Evolutionary conservation across 768 basidiomycete species (phyloP), one percentile per base, ranked within the genome.

Genomic region (Macrolepiota dolichaula): DNA sequence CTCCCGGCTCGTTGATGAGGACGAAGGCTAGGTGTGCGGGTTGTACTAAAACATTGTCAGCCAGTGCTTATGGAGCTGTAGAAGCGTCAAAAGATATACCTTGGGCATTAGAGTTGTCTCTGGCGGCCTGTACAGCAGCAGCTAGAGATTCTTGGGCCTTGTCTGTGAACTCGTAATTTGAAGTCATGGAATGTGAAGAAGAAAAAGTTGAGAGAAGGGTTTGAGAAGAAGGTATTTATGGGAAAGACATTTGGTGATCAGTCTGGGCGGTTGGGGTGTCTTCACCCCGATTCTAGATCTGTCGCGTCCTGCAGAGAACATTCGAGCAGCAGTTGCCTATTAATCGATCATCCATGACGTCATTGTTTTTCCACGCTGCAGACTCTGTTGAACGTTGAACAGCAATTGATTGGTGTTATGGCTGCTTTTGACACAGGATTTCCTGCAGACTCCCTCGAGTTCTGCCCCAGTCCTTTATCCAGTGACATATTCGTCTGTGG

Each of bases 371-470:
- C 19, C 38, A 10, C 38, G 5, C 27, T n/a, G n/a, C n/a, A n/a
- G n/a, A 13, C 7, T 47, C 49, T 22, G 40, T 13, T 24, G 19
- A 17, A 5, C 27, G 32, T 49, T 44, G 5, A 47, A 4, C 19
- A 27, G 9, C 38, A 4, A 17, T 17, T 53, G 40, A 47, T 19
- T 19, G 2, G 9, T 17, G 13, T 38, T 25, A 62, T 66, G 65
- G 51, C 56, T 22, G 52, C 64, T 1, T 71, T 77, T 55, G 85
- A 93, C 72, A 96, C 94, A 1, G 73, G 77, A n/a, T 88, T 85
- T 68, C 94, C 94, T 10, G 95, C 94, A 22, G 95, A 97, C 72
- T 86, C 90, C 11, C 81, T 94, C 57, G 97, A 98, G 68, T 98
- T 95, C 71, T 95, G 92, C 66, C 96, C 95, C 4, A 82, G 83